Conservation (phyloP, 176 grass and related monocot species). For the Eragrostis nindensis region DNA sequence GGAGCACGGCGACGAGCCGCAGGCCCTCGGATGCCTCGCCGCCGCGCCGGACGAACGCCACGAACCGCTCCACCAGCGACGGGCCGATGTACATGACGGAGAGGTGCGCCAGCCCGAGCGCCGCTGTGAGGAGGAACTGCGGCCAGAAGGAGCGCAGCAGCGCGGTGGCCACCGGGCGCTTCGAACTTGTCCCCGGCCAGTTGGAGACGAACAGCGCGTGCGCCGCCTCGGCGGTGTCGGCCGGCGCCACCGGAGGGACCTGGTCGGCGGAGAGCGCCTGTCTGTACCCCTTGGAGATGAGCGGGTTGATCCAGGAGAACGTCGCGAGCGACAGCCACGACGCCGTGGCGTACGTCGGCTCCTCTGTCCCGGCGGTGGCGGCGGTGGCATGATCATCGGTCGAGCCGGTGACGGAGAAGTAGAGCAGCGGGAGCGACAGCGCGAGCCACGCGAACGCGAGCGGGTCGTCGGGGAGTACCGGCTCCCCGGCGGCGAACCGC, state of each 20-base stretch:
- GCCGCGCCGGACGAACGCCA: constrained; percentile 50
- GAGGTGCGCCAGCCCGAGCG: constrained; percentile 54
- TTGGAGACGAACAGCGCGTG: constrained; percentile 55
- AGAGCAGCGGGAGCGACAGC: constrained; percentile 48
- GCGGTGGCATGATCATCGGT: neutral
- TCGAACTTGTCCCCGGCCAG: constrained; percentile 44
- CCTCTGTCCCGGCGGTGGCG: neutral
- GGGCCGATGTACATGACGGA: constrained; percentile 84
- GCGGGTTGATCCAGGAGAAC: constrained; percentile 63
- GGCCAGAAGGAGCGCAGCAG: constrained; percentile 70
- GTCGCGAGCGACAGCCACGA: constrained; percentile 57
- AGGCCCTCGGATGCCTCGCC: constrained; percentile 33
- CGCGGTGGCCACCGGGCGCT: constrained; percentile 41
- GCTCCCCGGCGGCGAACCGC: constrained; percentile 24
- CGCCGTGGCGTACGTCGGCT: constrained; percentile 50
- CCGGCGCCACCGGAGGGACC: constrained; percentile 51
- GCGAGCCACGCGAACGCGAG: constrained; percentile 43
- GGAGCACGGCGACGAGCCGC: constrained; percentile 49
- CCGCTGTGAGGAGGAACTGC: constrained; percentile 47
- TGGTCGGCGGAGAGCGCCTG: constrained; percentile 28
- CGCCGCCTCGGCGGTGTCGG: constrained; percentile 41
- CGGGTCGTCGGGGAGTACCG: constrained; percentile 43
- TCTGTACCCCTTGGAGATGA: constrained; percentile 57
- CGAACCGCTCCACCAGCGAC: constrained; percentile 61
- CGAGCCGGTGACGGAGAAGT: constrained; percentile 25